phyloP scores from a whole-genome alignment of 163 green algal genomes.

The Prototheca cutis region DNA sequence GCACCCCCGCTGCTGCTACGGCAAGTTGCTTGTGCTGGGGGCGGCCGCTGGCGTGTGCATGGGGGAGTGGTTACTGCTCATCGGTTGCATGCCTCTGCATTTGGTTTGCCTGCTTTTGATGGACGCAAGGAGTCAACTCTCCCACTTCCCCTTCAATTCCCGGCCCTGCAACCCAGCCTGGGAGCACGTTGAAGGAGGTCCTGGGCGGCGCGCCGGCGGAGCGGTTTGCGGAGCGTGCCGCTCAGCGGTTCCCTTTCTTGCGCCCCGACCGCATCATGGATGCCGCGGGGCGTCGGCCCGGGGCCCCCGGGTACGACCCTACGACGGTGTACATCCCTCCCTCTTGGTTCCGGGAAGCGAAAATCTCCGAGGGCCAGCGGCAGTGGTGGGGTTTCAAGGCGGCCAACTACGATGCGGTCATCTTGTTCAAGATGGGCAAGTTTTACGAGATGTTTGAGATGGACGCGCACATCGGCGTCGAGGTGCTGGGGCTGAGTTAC shows the following conservation, averaged over 20 bases:
- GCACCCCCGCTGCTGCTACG: too few relatives aligned
- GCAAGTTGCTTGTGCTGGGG: too few relatives aligned
- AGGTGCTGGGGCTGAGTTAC: conserved; percentile 79
- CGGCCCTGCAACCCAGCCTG: background rate
- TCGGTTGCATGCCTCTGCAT: too few relatives aligned
- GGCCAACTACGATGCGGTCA: conserved; percentile 68
- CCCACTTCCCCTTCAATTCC: too few relatives aligned
- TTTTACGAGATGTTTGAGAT: conserved; percentile 99
- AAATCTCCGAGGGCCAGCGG: conserved; percentile 66
- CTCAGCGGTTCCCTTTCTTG: conserved; percentile 64
- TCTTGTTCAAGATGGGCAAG: conserved; percentile 97
- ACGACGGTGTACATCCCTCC: conserved; percentile 67
- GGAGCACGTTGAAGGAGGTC: background rate
- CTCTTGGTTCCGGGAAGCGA: conserved; percentile 52
- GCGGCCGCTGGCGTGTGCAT: too few relatives aligned
- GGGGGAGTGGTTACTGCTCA: too few relatives aligned
- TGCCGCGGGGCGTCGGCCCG: conserved; percentile 31
- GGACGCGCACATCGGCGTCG: conserved; percentile 84
- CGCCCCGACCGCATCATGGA: conserved; percentile 56
- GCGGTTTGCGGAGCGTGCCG: conserved; percentile 47
- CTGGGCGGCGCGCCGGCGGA: conserved; percentile 17
- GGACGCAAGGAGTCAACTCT: too few relatives aligned
- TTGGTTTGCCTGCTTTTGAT: too few relatives aligned
- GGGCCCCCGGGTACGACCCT: conserved; percentile 66
- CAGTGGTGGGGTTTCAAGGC: conserved; percentile 95